phyloP scores from a whole-genome alignment of 106 monocot species.

The Apostasia shenzhenica region DNA sequence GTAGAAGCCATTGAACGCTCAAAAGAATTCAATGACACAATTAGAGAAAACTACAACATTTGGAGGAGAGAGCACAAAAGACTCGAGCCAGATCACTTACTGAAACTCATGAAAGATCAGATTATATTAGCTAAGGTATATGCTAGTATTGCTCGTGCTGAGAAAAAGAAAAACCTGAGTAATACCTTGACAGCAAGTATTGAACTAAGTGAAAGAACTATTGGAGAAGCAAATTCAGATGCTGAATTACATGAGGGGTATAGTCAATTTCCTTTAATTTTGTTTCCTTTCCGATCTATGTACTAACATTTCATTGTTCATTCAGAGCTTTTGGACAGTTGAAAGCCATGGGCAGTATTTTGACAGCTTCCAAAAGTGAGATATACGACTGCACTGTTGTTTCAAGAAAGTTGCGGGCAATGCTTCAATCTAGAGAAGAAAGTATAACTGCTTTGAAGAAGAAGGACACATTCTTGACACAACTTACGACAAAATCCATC shows the following conservation, averaged over 20 bases:
- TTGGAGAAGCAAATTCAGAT: conserved; percentile 48
- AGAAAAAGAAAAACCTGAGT: conserved; percentile 28
- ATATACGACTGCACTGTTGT: conserved; percentile 21
- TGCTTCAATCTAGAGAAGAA: conserved; percentile 39
- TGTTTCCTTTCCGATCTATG: no score
- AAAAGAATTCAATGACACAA: conserved; percentile 23
- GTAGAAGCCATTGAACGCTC: conserved; percentile 37
- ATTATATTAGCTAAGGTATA: conserved; percentile 62
- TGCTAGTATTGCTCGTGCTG: conserved; percentile 46
- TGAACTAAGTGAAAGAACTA: conserved; percentile 31
- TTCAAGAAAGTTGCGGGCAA: conserved; percentile 29
- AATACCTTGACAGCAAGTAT: conserved; percentile 28
- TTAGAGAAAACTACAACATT: conserved; percentile 34
- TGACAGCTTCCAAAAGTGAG: conserved; percentile 28
- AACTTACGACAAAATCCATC: no score
- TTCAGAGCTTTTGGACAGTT: conserved; percentile 32
- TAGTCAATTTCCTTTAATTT: background rate
- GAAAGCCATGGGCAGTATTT: conserved; percentile 39
- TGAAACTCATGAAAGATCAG: conserved; percentile 64
- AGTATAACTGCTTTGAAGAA: background rate
- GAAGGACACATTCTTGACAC: no score
- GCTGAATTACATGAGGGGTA: conserved; percentile 38
- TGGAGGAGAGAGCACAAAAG: conserved; percentile 44
- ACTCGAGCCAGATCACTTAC: conserved; percentile 31
- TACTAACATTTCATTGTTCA: no score